These are phyloP conservation scores for Bacidia gigantensis DNA, from an alignment of 495 filamentous ascomycete species.

Conservation along the genomic window DNA sequence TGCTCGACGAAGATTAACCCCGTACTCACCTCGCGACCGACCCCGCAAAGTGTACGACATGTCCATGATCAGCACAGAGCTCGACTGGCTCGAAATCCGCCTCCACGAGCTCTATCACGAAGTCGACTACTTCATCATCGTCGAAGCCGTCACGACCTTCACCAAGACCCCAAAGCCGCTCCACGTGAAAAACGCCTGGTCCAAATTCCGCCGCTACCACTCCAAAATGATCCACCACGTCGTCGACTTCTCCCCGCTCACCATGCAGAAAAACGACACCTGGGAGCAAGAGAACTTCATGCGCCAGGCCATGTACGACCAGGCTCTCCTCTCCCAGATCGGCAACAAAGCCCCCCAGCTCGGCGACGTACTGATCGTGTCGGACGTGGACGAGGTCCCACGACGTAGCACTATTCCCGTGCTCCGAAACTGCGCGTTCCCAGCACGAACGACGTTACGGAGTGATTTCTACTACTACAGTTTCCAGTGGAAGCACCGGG, in stretches of 20 bases:
- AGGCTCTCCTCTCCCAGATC: conserved; percentile 30
- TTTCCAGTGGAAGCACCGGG: conserved; percentile 40
- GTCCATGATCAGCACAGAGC: conserved; percentile 39
- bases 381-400: conserved; percentile 40
- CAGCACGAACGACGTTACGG: conserved; percentile 37
- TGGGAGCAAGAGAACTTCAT: conserved; percentile 38
- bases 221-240: conserved; percentile 43
- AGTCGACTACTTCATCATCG: conserved; percentile 47
- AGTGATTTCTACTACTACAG: conserved; percentile 42
- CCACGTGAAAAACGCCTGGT: conserved; percentile 28
- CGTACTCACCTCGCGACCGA: conserved; percentile 13
- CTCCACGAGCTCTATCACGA: conserved; percentile 33
- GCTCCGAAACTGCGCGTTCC: conserved; percentile 36
- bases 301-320: conserved; percentile 36
- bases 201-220: conserved; percentile 27
- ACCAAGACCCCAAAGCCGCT: conserved; percentile 35
- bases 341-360: conserved; percentile 18
- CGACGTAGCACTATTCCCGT: conserved; percentile 31
- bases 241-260: conserved; percentile 29
- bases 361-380: conserved; percentile 26
- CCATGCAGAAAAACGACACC: conserved; percentile 19
- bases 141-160: conserved; percentile 38
- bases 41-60: conserved; percentile 41
- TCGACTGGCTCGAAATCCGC: conserved; percentile 44
- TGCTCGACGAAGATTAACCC: conserved; percentile 11